Evolutionary conservation across 2,329 filamentous ascomycete genomes (phyloP).

Genomic region (Knufia petricola): DNA sequence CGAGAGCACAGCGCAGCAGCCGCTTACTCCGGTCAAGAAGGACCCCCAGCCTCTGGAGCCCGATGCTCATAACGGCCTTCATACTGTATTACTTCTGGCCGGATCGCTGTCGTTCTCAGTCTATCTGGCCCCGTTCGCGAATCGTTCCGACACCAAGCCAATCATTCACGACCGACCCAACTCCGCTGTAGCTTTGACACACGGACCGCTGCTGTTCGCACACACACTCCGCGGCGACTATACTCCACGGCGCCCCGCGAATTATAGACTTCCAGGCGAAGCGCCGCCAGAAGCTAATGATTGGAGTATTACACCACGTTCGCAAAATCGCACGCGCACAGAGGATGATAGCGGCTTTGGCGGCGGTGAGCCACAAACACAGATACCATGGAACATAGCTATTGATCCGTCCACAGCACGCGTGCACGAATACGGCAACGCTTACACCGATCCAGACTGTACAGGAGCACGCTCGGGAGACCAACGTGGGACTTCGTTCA

Average conservation of each 20-base stretch:
- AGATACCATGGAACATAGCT: constrained; percentile 26
- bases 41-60: constrained; percentile 20
- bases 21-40: neutral
- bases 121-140: constrained; percentile 26
- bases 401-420: constrained; percentile 29
- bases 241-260: constrained; percentile 21
- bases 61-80: constrained; percentile 31
- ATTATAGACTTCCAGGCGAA: constrained; percentile 22
- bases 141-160: constrained; percentile 28
- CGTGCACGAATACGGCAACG: constrained; percentile 24
- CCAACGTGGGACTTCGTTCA: neutral
- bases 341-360: neutral
- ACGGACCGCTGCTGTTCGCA: constrained; percentile 37
- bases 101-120: constrained; percentile 20
- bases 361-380: neutral
- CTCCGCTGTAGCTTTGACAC: constrained; percentile 36
- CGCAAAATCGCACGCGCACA: constrained; percentile 22
- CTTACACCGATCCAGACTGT: constrained; percentile 10
- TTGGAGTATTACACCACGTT: constrained; percentile 29
- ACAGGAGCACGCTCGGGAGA: neutral
- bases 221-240: constrained; percentile 29
- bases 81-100: constrained; percentile 28
- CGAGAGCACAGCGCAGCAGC: neutral
- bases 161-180: constrained; percentile 32
- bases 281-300: constrained; percentile 27